Evolutionary conservation across 2,329 filamentous ascomycete species (phyloP), one percentile per base, ranked within the genome.

Genomic region (Colletotrichum orchidophilum): DNA sequence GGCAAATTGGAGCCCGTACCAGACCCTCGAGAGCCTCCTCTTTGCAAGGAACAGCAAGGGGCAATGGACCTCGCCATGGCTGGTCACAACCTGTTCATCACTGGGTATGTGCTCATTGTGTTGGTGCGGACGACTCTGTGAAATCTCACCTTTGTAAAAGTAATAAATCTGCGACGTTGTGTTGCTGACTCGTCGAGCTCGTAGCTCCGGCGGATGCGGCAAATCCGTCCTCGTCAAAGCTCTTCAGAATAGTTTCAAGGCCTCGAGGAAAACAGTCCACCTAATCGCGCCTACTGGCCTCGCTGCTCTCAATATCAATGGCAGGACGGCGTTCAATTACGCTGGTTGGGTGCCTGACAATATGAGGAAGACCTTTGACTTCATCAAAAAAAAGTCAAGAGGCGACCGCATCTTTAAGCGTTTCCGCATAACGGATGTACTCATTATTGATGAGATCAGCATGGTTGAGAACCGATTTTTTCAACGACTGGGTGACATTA

Each of bases 391-490:
- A 5, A 6, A 33, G 15, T 35, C 65, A 1, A 18, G 18, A 9
- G 8, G 35, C 13, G 80, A 80, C 11, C 75, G 78, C 2, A 75
- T 82, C 0, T 77, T 73, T 26, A 76, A 80, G 1, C 81, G 85
- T 0, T 77, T 90, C 1, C 75, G 24, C 0, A 35, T 77, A 0
- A 88, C 86, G 0, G 82, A 91, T 60, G 86, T 90, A 0, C 81
- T 92, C 1, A 84, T 92, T 27, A 88, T 92, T 18, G 90, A 92
- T 74, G 91, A 92, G 77, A 88, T 93, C 68, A 90, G 86, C 72
- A 92, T 92, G 90, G 83, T 92, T 0, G 87, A 90, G 60, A 88
- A 86, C 85, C 90, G 92, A 73, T 91, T 91, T 67, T 90, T 85
- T 72, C 88, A 91, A 74, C 66, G 66, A 9, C 77, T 92, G 0